Base-by-base conservation (phyloP, 176 grass and related monocot genomes). In the Aegilops bicornis region DNA sequence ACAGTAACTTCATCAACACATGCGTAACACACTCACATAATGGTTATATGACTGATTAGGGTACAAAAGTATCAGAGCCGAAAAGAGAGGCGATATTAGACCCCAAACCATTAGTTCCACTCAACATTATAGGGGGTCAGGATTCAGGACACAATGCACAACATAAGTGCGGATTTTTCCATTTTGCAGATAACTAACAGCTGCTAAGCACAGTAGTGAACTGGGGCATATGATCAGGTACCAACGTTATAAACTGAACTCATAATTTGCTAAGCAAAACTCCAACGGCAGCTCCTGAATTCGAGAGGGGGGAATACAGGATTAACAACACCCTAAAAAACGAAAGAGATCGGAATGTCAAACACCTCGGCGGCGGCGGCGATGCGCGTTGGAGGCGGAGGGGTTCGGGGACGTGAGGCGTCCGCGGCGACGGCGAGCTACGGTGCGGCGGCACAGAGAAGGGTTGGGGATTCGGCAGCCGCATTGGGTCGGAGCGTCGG, bases 1-100 rank as follows among this genome's bases (percentile, higher is more conserved):
- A 15, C 35, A 84, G 20, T 36, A 85, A 73, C 37, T 80, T 54
- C 15, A 39, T 48, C 61, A 87, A 16, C 74, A 48, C 40, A 67
- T 22, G 27, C n/a, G 12, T 24, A 33, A 25, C 31, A 73, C 16
- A 90, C 1, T 76, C 37, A 64, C 8, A 70, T 45, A 66, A 4
- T 66, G 68, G 25, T 32, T 47, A 27, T 30, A 70, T 64, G 62
- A 81, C 78, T 33, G 19, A 35, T 58, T 58, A 58, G 50, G 56
- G n/a, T 60, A n/a, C 20, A 73, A 61, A 79, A 58, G 54, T 43
- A 25, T 79, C 17, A 42, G 27, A 23, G 30, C 27, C 69, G 67
- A 81, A 85, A 75, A 29, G 25, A 79, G 12, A 27, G 25, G 10
- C 73, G 27, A 8, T 24, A 47, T 23, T 10, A 85, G 77, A 81